These are phyloP conservation scores for Urostyla sp. DNA, from an alignment of 73 alveolate genomes.

Conservation along the genomic window DNA sequence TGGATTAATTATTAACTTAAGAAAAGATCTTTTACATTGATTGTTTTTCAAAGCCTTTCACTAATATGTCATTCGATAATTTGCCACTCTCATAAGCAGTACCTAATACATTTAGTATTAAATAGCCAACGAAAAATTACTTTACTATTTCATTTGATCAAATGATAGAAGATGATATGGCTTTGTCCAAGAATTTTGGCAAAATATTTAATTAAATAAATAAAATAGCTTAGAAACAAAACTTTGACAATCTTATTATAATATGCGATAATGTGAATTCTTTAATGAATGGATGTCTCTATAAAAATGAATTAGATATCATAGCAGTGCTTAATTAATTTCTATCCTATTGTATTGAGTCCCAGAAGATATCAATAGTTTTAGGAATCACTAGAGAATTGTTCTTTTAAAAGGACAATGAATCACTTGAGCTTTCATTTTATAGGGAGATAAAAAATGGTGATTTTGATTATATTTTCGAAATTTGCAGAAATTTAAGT, in stretches of 20 bases:
- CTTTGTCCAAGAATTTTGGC: conserved; percentile 5
- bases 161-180: conserved; percentile 21
- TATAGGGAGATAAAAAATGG: conserved; percentile 39
- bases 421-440: conserved; percentile 2
- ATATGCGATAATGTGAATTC: conserved; percentile 35
- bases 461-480: conserved; percentile 38
- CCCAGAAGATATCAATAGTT: not conserved
- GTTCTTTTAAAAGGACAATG: conserved; percentile 21
- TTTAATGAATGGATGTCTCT: conserved; percentile 15
- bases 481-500: conserved; percentile 22
- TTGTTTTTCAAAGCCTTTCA: conserved; percentile 33
- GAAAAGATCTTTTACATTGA: conserved; percentile 3
- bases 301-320: conserved; percentile 24
- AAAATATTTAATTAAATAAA: conserved; percentile 1
- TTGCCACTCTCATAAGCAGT: conserved; percentile 44
- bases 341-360: not conserved
- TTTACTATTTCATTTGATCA: conserved; percentile 23
- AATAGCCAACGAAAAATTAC: conserved; percentile 30
- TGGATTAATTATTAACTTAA: not conserved
- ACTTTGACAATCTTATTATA: not conserved
- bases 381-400: conserved; percentile 47
- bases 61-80: conserved; percentile 26
- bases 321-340: conserved; percentile 31
- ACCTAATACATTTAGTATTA: conserved; percentile 16
- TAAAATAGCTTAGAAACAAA: conserved; percentile 8